phyloP scores from a whole-genome alignment of 192 early-diverging fungal species.

The Dimargaris cristalligena region DNA sequence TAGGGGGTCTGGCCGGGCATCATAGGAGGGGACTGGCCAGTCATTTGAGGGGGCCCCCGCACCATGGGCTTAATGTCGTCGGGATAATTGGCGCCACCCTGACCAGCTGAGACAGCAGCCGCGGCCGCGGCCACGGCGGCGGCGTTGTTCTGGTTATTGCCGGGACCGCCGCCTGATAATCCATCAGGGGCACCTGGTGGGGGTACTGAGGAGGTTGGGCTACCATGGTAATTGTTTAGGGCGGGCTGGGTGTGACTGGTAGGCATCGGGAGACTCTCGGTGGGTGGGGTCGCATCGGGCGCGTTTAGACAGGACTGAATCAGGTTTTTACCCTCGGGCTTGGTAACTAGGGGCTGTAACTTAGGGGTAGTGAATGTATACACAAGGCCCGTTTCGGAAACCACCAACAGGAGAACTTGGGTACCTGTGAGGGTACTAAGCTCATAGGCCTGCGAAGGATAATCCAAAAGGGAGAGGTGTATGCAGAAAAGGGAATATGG shows the following conservation, averaged over 20 bases:
- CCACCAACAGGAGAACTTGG: slow-evolving; percentile 80
- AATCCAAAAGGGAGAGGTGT: no score
- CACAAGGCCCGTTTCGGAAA: slow-evolving; percentile 87
- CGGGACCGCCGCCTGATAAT: no score
- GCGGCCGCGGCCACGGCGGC: no score
- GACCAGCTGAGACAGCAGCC: no score
- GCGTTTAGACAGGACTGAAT: slow-evolving; percentile 87
- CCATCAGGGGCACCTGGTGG: no score
- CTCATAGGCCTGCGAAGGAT: no score
- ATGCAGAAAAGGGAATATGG: no score
- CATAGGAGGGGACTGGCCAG: not conserved
- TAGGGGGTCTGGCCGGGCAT: not conserved
- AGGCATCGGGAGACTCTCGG: slow-evolving; percentile 13
- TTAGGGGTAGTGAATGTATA: slow-evolving; percentile 91
- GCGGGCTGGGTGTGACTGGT: not conserved
- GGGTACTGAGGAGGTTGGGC: not conserved
- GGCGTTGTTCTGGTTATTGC: not conserved
- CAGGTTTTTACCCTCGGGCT: slow-evolving; percentile 78
- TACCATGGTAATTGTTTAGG: not conserved
- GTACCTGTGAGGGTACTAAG: slow-evolving; percentile 86
- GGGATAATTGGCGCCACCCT: not conserved
- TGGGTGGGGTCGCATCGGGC: slow-evolving; percentile 36
- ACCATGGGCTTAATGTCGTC: not conserved
- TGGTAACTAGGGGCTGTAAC: slow-evolving; percentile 81
- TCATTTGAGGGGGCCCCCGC: not conserved